Percentiles rank a stretch among this genome's conserved stretches.
These are phyloP conservation scores for Lachnellula cervina DNA, from an alignment of 2,329 filamentous ascomycete species.

Conservation along the genomic window DNA sequence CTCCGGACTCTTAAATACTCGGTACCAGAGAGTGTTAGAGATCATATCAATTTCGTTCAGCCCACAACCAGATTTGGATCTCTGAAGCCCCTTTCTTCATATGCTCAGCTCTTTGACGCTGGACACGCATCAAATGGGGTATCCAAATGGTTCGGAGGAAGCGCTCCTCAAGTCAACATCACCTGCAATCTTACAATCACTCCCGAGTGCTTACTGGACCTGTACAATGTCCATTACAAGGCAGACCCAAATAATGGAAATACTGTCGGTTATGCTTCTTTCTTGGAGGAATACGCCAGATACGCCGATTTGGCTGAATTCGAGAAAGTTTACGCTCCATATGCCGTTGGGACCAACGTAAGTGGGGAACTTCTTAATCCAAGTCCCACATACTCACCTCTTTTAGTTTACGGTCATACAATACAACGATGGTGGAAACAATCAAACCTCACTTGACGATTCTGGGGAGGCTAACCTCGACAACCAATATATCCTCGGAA, in stretches of 20 bases:
- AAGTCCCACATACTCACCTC: not conserved
- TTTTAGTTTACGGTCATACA: conserved; percentile 32
- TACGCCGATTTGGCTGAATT: conserved; percentile 38
- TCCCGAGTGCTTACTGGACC: conserved; percentile 26
- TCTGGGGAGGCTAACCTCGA: conserved; percentile 52
- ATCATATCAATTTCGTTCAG: conserved; percentile 37
- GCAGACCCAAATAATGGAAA: conserved; percentile 13
- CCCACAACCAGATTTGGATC: conserved; percentile 37
- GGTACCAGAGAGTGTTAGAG: conserved; percentile 31
- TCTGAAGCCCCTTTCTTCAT: conserved; percentile 9
- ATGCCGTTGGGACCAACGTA: conserved; percentile 35
- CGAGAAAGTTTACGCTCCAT: conserved; percentile 40
- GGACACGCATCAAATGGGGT: conserved; percentile 7
- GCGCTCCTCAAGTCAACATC: conserved; percentile 7
- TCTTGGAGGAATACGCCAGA: conserved; percentile 17
- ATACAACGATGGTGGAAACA: conserved; percentile 13
- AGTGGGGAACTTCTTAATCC: conserved; percentile 1
- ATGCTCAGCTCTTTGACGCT: conserved; percentile 10
- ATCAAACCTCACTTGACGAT: conserved; percentile 34
- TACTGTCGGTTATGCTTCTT: conserved; percentile 16
- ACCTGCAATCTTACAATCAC: conserved; percentile 30
- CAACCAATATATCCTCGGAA: conserved; percentile 45
- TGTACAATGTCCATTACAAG: conserved; percentile 28
- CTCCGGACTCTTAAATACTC: conserved; percentile 38
- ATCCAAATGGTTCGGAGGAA: conserved; percentile 6